phyloP scores from a whole-genome alignment of 2,329 filamentous ascomycete genomes.

The Macrophomina tecta region DNA sequence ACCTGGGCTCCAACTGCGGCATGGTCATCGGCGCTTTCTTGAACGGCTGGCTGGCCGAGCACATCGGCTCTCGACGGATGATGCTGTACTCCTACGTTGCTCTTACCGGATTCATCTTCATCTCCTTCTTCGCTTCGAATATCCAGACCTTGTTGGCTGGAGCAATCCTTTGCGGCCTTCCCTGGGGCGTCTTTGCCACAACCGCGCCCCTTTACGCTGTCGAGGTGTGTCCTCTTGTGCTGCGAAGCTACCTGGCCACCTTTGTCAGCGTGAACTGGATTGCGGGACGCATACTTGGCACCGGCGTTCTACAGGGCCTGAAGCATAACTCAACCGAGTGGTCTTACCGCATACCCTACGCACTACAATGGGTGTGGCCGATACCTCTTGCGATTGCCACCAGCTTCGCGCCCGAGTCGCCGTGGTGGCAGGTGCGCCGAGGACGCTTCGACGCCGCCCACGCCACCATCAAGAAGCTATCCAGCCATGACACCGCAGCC shows the following conservation, averaged over 20 bases:
- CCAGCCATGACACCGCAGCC: not conserved
- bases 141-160: constrained; percentile 45
- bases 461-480: constrained; percentile 67
- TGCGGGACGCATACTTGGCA: constrained; percentile 74
- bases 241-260: constrained; percentile 62
- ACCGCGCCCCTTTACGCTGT: constrained; percentile 54
- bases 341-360: constrained; percentile 68
- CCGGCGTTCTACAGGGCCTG: constrained; percentile 72
- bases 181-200: constrained; percentile 54
- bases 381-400: constrained; percentile 69
- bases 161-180: constrained; percentile 52
- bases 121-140: constrained; percentile 54
- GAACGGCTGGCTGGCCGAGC: constrained; percentile 53
- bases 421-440: constrained; percentile 74
- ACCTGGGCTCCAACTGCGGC: constrained; percentile 53
- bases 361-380: constrained; percentile 78
- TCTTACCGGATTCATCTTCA: constrained; percentile 50
- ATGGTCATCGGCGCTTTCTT: constrained; percentile 53
- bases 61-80: constrained; percentile 51
- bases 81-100: constrained; percentile 49
- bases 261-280: constrained; percentile 80
- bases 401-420: constrained; percentile 70
- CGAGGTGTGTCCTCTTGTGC: constrained; percentile 70
- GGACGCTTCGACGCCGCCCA: constrained; percentile 70
- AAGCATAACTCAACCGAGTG: constrained; percentile 68